These are phyloP conservation scores for Sphenostylis stenocarpa DNA, from an alignment of 306 rosid genomes.

Conservation along the genomic window DNA sequence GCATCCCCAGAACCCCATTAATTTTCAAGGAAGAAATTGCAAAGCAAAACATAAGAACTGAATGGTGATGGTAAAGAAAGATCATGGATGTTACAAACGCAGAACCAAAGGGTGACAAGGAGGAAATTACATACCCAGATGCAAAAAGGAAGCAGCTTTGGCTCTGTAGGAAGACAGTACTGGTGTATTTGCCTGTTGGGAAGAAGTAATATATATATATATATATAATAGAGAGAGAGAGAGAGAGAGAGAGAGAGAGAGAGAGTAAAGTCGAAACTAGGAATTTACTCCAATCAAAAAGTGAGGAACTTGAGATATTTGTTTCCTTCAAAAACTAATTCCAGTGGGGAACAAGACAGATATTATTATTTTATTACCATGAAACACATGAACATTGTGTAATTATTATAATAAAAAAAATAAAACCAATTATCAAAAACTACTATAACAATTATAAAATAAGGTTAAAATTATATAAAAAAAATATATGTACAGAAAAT, in stretches of 20 bases:
- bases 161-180: not conserved
- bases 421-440: too few species aligned
- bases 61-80: not conserved
- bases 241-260: not conserved
- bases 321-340: not conserved
- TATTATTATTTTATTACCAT: too few species aligned
- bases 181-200: not conserved
- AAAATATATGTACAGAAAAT: too few species aligned
- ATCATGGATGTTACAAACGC: not conserved
- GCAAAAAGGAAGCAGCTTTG: not conserved
- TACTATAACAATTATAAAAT: too few species aligned
- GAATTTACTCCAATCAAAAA: not conserved
- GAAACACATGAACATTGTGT: too few species aligned
- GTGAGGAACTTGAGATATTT: not conserved
- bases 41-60: not conserved
- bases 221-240: too few species aligned
- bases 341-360: not conserved
- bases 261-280: not conserved
- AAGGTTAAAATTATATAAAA: too few species aligned
- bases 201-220: not conserved
- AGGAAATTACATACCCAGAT: conserved; percentile 18
- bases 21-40: not conserved
- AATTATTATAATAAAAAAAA: too few species aligned
- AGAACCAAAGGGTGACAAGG: not conserved
- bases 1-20: not conserved